Conservation (phyloP, 345 rosid species). For the Populus deltoides region DNA sequence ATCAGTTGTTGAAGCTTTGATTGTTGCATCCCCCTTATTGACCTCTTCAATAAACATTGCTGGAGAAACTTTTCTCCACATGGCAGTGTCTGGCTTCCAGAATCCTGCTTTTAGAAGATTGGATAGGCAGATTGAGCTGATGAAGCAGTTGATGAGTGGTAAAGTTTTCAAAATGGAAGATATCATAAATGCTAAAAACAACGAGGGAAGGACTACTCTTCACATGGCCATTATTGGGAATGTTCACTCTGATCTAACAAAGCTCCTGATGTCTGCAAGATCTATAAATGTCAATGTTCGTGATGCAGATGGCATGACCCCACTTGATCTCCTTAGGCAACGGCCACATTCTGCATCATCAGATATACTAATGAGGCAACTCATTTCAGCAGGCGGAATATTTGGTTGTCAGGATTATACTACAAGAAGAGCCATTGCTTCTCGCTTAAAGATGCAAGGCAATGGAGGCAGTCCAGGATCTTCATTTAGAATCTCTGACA, state of each 20-base stretch:
- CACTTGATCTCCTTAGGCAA: constrained; percentile 75
- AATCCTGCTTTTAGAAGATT: constrained; percentile 68
- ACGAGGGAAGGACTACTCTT: constrained; percentile 73
- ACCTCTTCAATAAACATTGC: constrained; percentile 48
- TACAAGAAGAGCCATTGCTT: constrained; percentile 56
- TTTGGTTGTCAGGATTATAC: constrained; percentile 50
- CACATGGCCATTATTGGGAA: constrained; percentile 76
- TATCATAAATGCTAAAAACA: constrained; percentile 55
- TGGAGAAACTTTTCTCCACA: constrained; percentile 80
- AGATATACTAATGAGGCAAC: constrained; percentile 57
- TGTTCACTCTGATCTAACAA: constrained; percentile 56
- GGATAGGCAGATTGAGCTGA: constrained; percentile 68
- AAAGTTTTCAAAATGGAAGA: constrained; percentile 31
- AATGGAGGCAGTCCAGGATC: constrained; percentile 74
- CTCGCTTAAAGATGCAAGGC: constrained; percentile 69
- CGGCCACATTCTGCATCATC: constrained; percentile 60
- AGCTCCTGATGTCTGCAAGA: constrained; percentile 64
- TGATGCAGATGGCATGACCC: constrained; percentile 69
- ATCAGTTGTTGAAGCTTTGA: constrained; percentile 52
- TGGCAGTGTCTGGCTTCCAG: constrained; percentile 71
- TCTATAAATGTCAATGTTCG: constrained; percentile 59
- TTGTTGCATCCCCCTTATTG: constrained; percentile 51
- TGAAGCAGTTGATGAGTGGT: constrained; percentile 49
- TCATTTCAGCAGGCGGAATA: constrained; percentile 78
- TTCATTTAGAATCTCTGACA: constrained; percentile 61